Conservation (phyloP, 805 yeast species). For the Kuraishia cidri region DNA sequence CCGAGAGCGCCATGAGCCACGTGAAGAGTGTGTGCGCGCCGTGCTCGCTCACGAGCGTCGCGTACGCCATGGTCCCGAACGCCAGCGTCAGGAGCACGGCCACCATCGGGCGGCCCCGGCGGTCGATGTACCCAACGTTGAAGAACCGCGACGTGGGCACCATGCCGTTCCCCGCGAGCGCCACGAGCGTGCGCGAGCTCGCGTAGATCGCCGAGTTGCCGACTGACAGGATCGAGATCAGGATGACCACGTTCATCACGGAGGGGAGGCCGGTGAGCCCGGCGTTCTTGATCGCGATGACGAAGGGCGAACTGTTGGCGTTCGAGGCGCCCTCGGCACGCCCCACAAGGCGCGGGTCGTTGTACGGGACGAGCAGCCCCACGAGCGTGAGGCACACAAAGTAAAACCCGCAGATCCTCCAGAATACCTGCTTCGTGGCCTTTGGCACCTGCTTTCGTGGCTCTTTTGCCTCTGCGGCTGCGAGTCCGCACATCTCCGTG, state of each 20-base stretch:
- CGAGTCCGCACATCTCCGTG: conserved; percentile 41
- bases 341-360: conserved; percentile 23
- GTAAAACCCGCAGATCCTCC: conserved; percentile 43
- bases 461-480: conserved; percentile 38
- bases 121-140: conserved; percentile 34
- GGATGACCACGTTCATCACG: conserved; percentile 29
- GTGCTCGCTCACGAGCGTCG: conserved; percentile 4
- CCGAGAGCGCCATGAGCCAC: conserved; percentile 42
- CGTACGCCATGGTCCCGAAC: conserved; percentile 33
- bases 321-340: conserved; percentile 17
- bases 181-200: conserved; percentile 41
- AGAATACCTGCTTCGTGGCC: conserved; percentile 47
- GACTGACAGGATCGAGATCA: conserved; percentile 29
- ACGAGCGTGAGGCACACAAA: conserved; percentile 32
- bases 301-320: conserved; percentile 36
- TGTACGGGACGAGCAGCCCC: conserved; percentile 38
- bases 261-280: conserved; percentile 26
- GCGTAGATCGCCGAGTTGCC: conserved; percentile 54
- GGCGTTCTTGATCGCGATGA: conserved; percentile 31
- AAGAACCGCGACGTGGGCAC: conserved; percentile 26
- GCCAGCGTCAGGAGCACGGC: conserved; percentile 29
- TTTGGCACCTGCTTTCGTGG: conserved; percentile 39
- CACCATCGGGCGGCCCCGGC: conserved; percentile 38
- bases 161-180: conserved; percentile 33
- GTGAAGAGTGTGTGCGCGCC: conserved; percentile 25